These are phyloP conservation scores for Secale cereale DNA, from an alignment of 176 grass and related monocot species.

Conservation along the genomic window DNA sequence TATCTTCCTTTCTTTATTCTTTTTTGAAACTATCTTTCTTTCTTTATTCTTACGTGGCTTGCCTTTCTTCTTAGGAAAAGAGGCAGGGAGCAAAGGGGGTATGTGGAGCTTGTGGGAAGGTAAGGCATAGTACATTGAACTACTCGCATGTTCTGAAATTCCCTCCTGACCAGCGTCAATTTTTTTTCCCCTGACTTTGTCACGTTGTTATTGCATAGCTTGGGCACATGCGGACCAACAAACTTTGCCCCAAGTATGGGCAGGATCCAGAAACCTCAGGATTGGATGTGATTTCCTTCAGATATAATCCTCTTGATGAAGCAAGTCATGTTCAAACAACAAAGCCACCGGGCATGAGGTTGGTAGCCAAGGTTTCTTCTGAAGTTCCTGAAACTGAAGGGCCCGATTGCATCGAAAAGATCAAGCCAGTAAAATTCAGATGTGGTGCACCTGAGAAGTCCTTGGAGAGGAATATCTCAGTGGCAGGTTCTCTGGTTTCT, in stretches of 20 bases:
- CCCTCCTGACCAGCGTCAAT: not conserved
- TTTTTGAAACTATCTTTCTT: slow-evolving; percentile 27
- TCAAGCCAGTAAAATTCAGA: slow-evolving; percentile 92
- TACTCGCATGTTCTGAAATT: slow-evolving; percentile 10
- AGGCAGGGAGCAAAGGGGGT: slow-evolving; percentile 66
- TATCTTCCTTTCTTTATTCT: slow-evolving; percentile 27
- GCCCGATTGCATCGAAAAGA: slow-evolving; percentile 56
- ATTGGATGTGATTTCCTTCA: slow-evolving; percentile 49
- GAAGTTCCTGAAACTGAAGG: slow-evolving; percentile 58
- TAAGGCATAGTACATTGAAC: slow-evolving; percentile 30
- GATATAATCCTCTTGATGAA: slow-evolving; percentile 54
- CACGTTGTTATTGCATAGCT: slow-evolving; percentile 45
- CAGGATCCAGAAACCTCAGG: slow-evolving; percentile 73
- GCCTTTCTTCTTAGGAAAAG: slow-evolving; percentile 76
- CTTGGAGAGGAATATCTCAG: slow-evolving; percentile 62
- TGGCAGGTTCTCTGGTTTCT: slow-evolving; percentile 52
- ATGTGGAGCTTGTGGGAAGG: slow-evolving; percentile 93
- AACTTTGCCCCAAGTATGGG: slow-evolving; percentile 88
- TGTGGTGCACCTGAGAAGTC: slow-evolving; percentile 71
- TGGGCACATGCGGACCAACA: slow-evolving; percentile 98
- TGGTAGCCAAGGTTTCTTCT: slow-evolving; percentile 59
- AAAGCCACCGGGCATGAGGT: slow-evolving; percentile 63
- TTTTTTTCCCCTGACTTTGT: slow-evolving; percentile 14
- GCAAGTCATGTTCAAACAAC: slow-evolving; percentile 37
- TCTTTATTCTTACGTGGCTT: slow-evolving; percentile 34